Evolutionary conservation across 192 early-diverging fungal genomes (phyloP), one percentile per base, ranked within the genome.

Genomic region (Pilaira anomala): DNA sequence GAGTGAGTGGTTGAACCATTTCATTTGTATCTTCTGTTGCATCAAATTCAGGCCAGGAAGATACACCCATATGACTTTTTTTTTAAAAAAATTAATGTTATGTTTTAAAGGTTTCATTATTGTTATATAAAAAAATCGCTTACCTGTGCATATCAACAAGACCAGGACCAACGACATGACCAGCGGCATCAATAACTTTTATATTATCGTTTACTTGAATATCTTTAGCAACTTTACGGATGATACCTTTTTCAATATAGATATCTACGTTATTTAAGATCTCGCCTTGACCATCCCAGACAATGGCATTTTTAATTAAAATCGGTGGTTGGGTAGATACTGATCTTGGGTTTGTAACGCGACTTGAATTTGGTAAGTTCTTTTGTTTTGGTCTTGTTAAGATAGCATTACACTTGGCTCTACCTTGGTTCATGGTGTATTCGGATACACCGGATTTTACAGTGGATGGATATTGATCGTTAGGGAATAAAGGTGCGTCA

Each of bases 1-100:
- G 86, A 26, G 83, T 75, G 26, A 79, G 41, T 7, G 86, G 83
- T 13, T 81, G 68, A 19, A 78, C 82, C 71, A 77, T 75, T 69
- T 93, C 91, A 66, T 93, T 93, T 11, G 72, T 78, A 67, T 93
- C 91, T 14, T 26, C 22, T 2, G 69, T 84, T 1, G 65, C 88
- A 1, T 42, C 48, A 55, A 90, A 72, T 11, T 28, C 65, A 6
- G 91, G 91, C 85, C 84, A 90, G 0, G 83, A 84, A 52, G 71
- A 71, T 2, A 88, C 69, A 6, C 91, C 91, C 19, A 81, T 60
- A 74, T 93, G 91, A 28, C 83, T 85, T 58, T 7, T 11, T 18
- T 19, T 45, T 25, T 49, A 56, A 39, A 22, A 21, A 56, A 39
- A 40, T 8, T 7, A 46, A 46, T 40, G 5, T 40, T 8, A 19